Evolutionary conservation across 441 rosid species (phyloP), one percentile per base, ranked within the genome.

Genomic region (Gossypium trilobum): DNA sequence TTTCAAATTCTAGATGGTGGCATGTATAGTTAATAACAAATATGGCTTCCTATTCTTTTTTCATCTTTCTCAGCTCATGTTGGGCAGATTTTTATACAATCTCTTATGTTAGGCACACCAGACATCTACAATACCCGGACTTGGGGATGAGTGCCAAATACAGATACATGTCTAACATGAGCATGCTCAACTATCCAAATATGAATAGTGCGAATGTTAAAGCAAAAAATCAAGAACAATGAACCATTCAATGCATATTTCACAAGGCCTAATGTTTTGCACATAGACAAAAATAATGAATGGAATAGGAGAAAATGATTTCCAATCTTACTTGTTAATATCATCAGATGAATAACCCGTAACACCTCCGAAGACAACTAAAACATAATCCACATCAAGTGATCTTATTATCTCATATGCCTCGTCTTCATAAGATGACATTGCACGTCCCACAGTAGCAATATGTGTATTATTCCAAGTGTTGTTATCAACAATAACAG

Each of bases 401-500:
- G 96, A 89, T 81, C 88, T 88, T 91, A 95, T 95, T 71, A 95
- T 95, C 72, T 89, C 98, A 86, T 86, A 89, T 6, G 99, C 99
- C 76, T 95, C 98, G 25, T 91, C 96, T 81, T 95, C 98, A 73
- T 92, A 87, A 69, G 99, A 95, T 62, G 98, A 92, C 99, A 95
- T 92, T 58, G 99, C 99, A 68, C 99, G 98, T 57, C 99, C 99
- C 71, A 95, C 99, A 17, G 99, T 95, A 65, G 99, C 98, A 78
- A 95, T 95, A 76, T 95, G 99, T 2, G 99, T 95, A 84, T 95
- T 95, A 79, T 95, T 95, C 99, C 99, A 95, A 66, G 99, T 95
- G 76, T 95, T 95, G 79, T 95, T 95, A 80, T 95, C 99, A 44
- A 95, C 99, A 61, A 95, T 95, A 67, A 95, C 99, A 29, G 99